Conservation (phyloP, 805 yeast species). For the Isabelozyma heimii region DNA sequence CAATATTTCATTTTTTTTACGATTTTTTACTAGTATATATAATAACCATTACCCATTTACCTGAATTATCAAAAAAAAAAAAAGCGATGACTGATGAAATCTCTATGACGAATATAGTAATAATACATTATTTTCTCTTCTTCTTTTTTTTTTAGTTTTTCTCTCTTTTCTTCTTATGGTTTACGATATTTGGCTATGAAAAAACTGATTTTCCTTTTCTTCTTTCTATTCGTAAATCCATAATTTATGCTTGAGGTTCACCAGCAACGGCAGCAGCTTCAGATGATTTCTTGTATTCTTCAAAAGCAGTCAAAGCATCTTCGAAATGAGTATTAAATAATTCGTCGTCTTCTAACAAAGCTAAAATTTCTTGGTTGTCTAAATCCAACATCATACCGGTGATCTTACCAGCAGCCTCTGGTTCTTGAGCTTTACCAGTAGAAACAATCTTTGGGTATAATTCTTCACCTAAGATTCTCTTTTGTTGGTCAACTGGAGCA, state of each 20-base stretch:
- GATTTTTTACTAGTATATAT: conserved; percentile 12
- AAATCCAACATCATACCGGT: conserved; percentile 98
- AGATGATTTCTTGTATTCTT: conserved; percentile 73
- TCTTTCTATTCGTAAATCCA: conserved; percentile 5
- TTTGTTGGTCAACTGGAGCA: conserved; percentile 86
- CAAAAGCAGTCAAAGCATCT: conserved; percentile 93
- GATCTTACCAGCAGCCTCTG: conserved; percentile 96
- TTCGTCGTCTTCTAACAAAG: conserved; percentile 85
- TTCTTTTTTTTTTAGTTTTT: conserved; percentile 1
- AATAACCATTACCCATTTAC: conserved; percentile 22
- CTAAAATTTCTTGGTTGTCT: conserved; percentile 87
- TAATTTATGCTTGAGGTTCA: conserved; percentile 18
- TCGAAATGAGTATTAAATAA: conserved; percentile 86
- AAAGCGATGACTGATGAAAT: neutral
- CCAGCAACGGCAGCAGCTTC: conserved; percentile 20
- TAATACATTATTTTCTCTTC: neutral
- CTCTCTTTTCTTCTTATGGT: conserved; percentile 9
- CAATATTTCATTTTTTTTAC: conserved; percentile 15
- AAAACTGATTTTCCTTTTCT: conserved; percentile 24
- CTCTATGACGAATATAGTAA: neutral
- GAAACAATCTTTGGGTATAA: conserved; percentile 89
- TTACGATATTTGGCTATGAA: conserved; percentile 18
- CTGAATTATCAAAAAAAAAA: conserved; percentile 4
- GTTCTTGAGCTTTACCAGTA: conserved; percentile 82
- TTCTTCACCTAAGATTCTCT: conserved; percentile 97